A percentile compares a stretch with the other conserved stretches of the same genome.
phyloP scores from a whole-genome alignment of 108 stramenopile genomes.

The Cyclostephanos tholiformis region DNA sequence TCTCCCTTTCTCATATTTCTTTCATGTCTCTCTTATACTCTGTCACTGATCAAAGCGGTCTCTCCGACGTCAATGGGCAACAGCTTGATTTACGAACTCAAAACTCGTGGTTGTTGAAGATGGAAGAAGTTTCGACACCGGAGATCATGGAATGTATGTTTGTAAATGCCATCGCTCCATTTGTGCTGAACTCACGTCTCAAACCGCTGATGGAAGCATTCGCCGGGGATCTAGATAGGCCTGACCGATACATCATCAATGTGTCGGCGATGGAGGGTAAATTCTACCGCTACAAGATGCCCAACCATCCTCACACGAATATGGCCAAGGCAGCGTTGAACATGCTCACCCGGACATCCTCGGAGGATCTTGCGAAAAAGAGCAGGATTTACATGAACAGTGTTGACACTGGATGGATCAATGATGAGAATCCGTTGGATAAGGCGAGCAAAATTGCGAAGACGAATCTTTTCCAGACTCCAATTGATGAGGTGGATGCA shows the following conservation, averaged over 20 bases:
- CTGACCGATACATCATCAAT: constrained; percentile 87
- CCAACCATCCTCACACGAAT: constrained; percentile 92
- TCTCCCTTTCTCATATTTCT: constrained; percentile 3
- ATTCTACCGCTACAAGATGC: constrained; percentile 92
- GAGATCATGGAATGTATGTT: constrained; percentile 92
- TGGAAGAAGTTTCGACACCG: constrained; percentile 87
- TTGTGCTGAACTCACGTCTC: constrained; percentile 87
- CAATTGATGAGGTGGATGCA: constrained; percentile 93
- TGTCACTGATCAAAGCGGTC: constrained; percentile 36
- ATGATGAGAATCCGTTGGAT: constrained; percentile 72
- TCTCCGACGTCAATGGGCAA: constrained; percentile 88
- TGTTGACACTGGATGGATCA: constrained; percentile 80
- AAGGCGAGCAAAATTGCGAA: constrained; percentile 75
- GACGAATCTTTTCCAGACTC: constrained; percentile 88
- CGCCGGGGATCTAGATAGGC: constrained; percentile 31
- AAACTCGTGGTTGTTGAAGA: constrained; percentile 90
- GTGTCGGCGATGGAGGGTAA: constrained; percentile 95
- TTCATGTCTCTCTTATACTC: background rate
- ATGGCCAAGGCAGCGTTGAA: constrained; percentile 95
- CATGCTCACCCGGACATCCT: constrained; percentile 90
- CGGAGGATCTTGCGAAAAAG: constrained; percentile 79
- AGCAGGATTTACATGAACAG: constrained; percentile 87
- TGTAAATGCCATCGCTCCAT: constrained; percentile 90
- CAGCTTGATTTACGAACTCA: constrained; percentile 83
- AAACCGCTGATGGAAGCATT: constrained; percentile 76